These are phyloP conservation scores for Themeda triandra DNA, from an alignment of 176 grass and related monocot species.

Conservation along the genomic window DNA sequence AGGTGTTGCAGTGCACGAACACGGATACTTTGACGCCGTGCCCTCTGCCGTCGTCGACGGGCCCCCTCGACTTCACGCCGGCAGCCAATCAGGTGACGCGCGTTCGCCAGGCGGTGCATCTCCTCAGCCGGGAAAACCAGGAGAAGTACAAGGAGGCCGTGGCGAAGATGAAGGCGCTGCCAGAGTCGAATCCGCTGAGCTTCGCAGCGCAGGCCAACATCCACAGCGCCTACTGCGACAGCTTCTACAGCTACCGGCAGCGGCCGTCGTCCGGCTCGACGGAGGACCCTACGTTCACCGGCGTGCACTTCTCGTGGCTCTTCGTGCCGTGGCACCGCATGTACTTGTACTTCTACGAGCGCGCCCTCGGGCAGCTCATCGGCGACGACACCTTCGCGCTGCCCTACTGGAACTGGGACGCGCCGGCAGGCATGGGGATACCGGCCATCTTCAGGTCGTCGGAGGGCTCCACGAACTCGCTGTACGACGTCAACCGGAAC, in stretches of 20 bases:
- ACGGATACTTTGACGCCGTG: neutral
- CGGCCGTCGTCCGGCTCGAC: neutral
- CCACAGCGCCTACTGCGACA: conserved; percentile 49
- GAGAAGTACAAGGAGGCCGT: conserved; percentile 43
- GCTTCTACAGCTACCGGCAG: neutral
- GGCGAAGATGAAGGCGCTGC: conserved; percentile 30
- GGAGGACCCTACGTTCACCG: neutral
- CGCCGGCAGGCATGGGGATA: conserved; percentile 38
- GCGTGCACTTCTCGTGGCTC: conserved; percentile 45
- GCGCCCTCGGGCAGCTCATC: conserved; percentile 47
- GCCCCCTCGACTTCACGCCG: conserved; percentile 19
- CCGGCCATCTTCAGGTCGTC: conserved; percentile 13
- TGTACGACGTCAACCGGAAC: conserved; percentile 42
- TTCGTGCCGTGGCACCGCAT: conserved; percentile 69
- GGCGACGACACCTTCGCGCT: conserved; percentile 51
- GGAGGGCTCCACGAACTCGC: neutral
- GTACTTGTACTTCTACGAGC: conserved; percentile 72
- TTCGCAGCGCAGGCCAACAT: no score
- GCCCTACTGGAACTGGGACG: conserved; percentile 72
- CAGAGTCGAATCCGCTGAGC: neutral
- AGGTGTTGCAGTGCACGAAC: no score
- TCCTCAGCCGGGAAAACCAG: neutral
- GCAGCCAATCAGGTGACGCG: neutral
- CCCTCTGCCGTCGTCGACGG: neutral
- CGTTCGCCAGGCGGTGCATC: conserved; percentile 43